Evolutionary conservation across 768 basidiomycete species (phyloP).

Genomic region (Suillus paluster): DNA sequence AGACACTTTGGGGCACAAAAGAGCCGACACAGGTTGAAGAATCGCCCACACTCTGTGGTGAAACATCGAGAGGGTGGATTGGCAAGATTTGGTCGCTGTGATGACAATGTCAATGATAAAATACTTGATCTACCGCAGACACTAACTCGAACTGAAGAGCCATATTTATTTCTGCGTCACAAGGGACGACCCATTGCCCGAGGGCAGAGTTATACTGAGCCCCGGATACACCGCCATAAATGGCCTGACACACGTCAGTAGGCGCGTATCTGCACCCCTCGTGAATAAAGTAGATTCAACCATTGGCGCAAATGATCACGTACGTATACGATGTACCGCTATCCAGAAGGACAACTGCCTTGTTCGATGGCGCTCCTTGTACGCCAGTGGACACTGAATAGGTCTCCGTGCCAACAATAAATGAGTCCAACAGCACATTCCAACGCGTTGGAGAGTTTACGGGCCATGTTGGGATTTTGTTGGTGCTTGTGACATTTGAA

Average conservation of each 20-base stretch:
- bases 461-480: conserved; percentile 77
- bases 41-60: conserved; percentile 50
- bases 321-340: conserved; percentile 84
- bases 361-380: conserved; percentile 60
- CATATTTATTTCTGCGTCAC: conserved; percentile 73
- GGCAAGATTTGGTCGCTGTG: conserved; percentile 73
- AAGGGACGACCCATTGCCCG: conserved; percentile 77
- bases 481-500: conserved; percentile 56
- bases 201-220: conserved; percentile 56
- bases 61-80: conserved; percentile 79
- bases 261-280: conserved; percentile 64
- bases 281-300: conserved; percentile 10
- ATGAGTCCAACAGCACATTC: conserved; percentile 76
- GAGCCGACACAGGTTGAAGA: conserved; percentile 68
- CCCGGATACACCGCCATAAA: conserved; percentile 69
- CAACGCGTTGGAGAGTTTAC: conserved; percentile 64
- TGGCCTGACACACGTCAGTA: conserved; percentile 62
- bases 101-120: conserved; percentile 12
- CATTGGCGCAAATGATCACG: conserved; percentile 27
- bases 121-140: neutral
- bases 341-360: conserved; percentile 78
- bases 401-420: conserved; percentile 61
- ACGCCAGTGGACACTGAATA: conserved; percentile 59
- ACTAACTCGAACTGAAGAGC: conserved; percentile 78
- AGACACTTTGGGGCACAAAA: conserved; percentile 67